phyloP scores from a whole-genome alignment of 2,329 filamentous ascomycete species.

The Metarhizium album region DNA sequence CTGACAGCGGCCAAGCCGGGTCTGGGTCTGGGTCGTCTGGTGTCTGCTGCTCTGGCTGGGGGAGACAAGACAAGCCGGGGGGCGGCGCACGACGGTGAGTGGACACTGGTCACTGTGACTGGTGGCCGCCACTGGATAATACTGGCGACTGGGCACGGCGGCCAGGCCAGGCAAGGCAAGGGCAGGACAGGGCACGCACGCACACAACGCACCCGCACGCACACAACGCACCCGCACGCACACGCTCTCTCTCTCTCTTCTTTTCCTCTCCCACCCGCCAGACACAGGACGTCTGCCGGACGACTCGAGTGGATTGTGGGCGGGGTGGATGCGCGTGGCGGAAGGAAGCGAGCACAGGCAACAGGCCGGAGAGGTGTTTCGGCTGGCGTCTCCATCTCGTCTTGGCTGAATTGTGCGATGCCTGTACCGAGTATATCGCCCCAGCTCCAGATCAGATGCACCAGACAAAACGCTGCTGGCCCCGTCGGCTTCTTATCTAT shows the following conservation, averaged over 20 bases:
- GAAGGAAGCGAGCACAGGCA: slow-evolving; percentile 29
- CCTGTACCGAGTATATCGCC: not conserved
- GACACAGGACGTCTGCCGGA: slow-evolving; percentile 19
- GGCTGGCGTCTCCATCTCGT: not conserved
- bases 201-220: no score
- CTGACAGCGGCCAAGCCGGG: slow-evolving; percentile 4
- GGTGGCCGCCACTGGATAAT: no score
- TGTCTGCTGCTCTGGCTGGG: not conserved
- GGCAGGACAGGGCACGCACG: no score
- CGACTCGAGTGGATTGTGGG: slow-evolving; percentile 8
- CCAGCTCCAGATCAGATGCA: not conserved
- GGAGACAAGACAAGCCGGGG: not conserved
- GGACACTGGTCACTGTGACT: no score
- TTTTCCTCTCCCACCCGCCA: no score
- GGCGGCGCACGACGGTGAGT: no score
- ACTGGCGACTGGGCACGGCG: no score
- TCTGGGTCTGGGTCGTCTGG: not conserved
- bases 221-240: no score
- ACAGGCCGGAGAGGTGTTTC: not conserved
- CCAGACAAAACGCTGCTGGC: not conserved
- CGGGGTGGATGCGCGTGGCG: slow-evolving; percentile 17
- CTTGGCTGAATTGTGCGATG: not conserved
- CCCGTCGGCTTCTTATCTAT: not conserved
- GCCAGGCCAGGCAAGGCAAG: no score
- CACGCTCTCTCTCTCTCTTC: no score